Base-by-base conservation (phyloP, 2,329 filamentous ascomycete species). In the Fusarium nygamai region DNA sequence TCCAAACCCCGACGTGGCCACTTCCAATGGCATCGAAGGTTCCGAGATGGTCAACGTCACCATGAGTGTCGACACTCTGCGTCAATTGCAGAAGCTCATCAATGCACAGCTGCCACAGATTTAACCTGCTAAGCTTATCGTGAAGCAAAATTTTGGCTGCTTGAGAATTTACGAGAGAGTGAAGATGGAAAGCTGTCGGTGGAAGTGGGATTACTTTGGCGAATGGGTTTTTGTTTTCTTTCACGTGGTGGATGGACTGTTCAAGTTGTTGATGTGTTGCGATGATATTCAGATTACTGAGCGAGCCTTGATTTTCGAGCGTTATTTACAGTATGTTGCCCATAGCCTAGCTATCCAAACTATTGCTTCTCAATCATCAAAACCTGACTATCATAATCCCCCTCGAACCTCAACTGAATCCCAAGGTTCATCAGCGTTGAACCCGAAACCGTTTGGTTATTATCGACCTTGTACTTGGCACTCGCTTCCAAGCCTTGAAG, bases 361-460 rank as follows among this genome's bases (percentile, higher is more conserved):
- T 69, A 78, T 34, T 72, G 20, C 61, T 72, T 90, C 73, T 89
- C 84, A 66, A 92, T 74, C 61, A 89, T 86, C 11, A 92, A 83
- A 34, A 92, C 80, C 67, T 84, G 84, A 72, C 90, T 92, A 69
- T 88, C 85, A 71, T 89, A 91, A 73, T 92, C 89, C 0, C 80
- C 82, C 1, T 82, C 74, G 72, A 90, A 88, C 4, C 79, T 74
- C 78, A 87, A 83, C 78, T 91, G 88, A 54, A 92, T 74, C 0
- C 91, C 91, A 3, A 84, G 83, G 71, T 90, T 92, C 88, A 92
- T 91, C 76, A 92, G 83, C 19, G 89, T 91, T 12, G 86, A 85
- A 0, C 91, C 91, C 3, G 87, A 88, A 66, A 88, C 87, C 10
- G 86, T 87, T 46, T 80, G 83, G 41, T 88, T 86, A 1, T 87